Evolutionary conservation across 1,284 basidiomycete genomes (phyloP), one percentile per base, ranked within the genome.

Genomic region (Cryptococcus sp.): DNA sequence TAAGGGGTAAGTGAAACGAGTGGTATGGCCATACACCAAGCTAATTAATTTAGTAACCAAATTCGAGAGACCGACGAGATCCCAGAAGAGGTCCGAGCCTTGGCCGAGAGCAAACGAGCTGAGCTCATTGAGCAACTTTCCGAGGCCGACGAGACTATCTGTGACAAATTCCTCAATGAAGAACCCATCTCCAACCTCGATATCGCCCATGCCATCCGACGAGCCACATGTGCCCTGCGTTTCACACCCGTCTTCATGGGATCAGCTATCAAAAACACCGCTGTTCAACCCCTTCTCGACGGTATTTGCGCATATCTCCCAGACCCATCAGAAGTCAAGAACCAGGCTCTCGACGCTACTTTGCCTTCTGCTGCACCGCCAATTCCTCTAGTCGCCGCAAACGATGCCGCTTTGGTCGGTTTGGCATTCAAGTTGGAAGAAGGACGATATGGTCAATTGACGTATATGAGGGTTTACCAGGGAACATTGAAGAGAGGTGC

Each of bases 341-440:
- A 88, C 11, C 81, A 86, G 35, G 96, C 96, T 0, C 85, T 93
- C 63, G 94, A 98, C 72, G 87, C 86, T 0, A 81, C 82, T 42
- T 81, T 86, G 5, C 86, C 90, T 2, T 69, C 81, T 0, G 78
- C 80, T 23, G 83, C 88, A 0, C 84, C 88, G 6, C 82, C 82
- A 2, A 85, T 95, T 7, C 83, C 86, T 1, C 83, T 96, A 32
- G 80, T 82, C 10, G 90, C 93, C 31, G 90, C 90, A 15, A 82
- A 86, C 0, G 82, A 86, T 15, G 94, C 92, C 0, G 90, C 94
- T 1, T 82, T 98, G 43, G 90, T 98, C 60, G 93, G 90, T 23
- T 80, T 98, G 46, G 96, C 96, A 7, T 99, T 99, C 84, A 99
- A 99, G 81, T 83, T 99, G 46, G 96, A 98, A 75, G 96, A 99